Evolutionary conservation across 441 rosid genomes (phyloP), one percentile per base, ranked within the genome.

Genomic region (Codiaeum variegatum): DNA sequence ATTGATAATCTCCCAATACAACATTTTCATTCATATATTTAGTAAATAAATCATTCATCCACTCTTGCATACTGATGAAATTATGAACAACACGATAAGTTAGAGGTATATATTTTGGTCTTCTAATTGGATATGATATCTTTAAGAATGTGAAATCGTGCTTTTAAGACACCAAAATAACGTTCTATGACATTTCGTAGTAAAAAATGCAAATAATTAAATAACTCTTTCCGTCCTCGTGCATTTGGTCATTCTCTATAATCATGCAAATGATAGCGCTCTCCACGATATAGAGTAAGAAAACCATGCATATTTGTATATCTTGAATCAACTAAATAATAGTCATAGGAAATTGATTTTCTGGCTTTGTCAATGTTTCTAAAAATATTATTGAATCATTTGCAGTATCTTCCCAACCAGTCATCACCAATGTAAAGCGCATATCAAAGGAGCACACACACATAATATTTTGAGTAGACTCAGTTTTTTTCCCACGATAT

Each of bases 391-490:
- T 18, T 3, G 29, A 0, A 38, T 36, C 47, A 29, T 63, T 63
- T 8, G 36, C 19, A 13, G 8, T 63, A 2, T 24, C 54, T 72
- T 62, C 31, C 47, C 29, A 71, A n/a, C 64, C 4, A 11, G 3
- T 51, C 44, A 60, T 29, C 21, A 46, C n/a, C 32, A 32, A 56
- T 7, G 56, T 36, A 18, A 29, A 70, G 6, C 15, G 24, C 58
- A 29, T 62, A 42, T 64, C 69, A 56, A 69, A 70, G 5, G 59
- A 36, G 42, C 11, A 70, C 10, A 38, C 15, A 46, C 46, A 47
- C 11, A 55, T 59, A 0, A 64, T 55, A n/a, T 38, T 64, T 28
- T 52, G 32, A 8, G 7, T 65, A 0, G 40, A 3, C 34, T 11
- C 13, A 4, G 10, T 60, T 21, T 12, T 61, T 71, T 9, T 60